phyloP scores from a whole-genome alignment of 106 monocot genomes.

The Allium sativum region DNA sequence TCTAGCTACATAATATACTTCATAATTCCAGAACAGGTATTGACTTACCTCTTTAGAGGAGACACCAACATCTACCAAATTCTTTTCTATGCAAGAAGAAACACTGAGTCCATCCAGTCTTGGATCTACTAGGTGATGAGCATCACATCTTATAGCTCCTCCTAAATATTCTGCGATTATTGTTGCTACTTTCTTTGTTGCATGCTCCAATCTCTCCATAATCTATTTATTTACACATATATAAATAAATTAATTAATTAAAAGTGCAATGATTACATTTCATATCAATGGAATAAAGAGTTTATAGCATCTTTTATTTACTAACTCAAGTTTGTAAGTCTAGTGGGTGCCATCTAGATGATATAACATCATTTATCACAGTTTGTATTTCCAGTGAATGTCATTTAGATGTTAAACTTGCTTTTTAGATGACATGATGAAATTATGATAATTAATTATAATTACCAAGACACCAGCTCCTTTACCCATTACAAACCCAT shows the following conservation, averaged over 20 bases:
- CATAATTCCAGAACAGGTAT: too few species aligned
- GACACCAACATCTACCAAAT: slow-evolving; percentile 19
- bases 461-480: slow-evolving; percentile 10
- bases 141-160: slow-evolving; percentile 16
- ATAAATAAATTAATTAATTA: too few species aligned
- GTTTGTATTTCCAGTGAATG: too few species aligned
- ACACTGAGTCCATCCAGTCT: slow-evolving; percentile 39
- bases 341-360: too few species aligned
- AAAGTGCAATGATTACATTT: too few species aligned
- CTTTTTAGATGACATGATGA: too few species aligned
- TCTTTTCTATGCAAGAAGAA: slow-evolving; percentile 36
- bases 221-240: background rate
- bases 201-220: slow-evolving; percentile 21
- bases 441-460: slow-evolving; percentile 17
- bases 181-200: slow-evolving; percentile 5
- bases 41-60: slow-evolving; percentile 2
- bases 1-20: background rate
- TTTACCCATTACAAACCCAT: slow-evolving; percentile 17
- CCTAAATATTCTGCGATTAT: slow-evolving; percentile 19
- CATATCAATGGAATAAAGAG: too few species aligned
- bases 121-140: slow-evolving; percentile 10
- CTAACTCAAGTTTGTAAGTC: too few species aligned
- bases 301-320: too few species aligned
- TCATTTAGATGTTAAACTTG: too few species aligned
- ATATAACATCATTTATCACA: too few species aligned